These are phyloP conservation scores for Strigomonas galati DNA, from an alignment of 208 protist species.

Conservation along the genomic window DNA sequence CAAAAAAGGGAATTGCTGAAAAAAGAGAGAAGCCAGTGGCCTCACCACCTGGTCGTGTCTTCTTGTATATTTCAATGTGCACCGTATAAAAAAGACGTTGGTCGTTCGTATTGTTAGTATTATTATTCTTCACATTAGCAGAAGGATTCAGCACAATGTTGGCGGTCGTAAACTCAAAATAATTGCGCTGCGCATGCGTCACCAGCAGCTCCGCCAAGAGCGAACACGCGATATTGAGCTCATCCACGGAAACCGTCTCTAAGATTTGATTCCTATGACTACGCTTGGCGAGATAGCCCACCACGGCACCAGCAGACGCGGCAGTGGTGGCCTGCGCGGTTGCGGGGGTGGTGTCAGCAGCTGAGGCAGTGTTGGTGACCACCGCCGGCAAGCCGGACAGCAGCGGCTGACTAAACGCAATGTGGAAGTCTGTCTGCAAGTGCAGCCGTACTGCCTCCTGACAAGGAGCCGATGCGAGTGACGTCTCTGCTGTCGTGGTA, in stretches of 20 bases:
- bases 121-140: slow-evolving; percentile 49
- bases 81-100: slow-evolving; percentile 2
- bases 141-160: slow-evolving; percentile 35
- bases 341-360: not conserved
- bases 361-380: not conserved
- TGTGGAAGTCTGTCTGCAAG: not conserved
- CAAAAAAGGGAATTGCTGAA: not conserved
- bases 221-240: slow-evolving; percentile 77
- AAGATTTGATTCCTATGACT: not conserved
- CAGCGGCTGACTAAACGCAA: not conserved
- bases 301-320: slow-evolving; percentile 6
- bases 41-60: not conserved
- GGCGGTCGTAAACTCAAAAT: slow-evolving; percentile 28
- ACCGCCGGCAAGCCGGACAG: not conserved
- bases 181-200: slow-evolving; percentile 37
- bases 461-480: not conserved
- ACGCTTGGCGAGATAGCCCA: not conserved
- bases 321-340: not conserved
- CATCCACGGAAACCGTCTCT: slow-evolving; percentile 28
- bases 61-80: not conserved
- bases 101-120: slow-evolving; percentile 12
- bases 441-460: not conserved
- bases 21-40: not conserved
- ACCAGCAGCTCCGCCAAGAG: slow-evolving; percentile 49
- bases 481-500: too few species aligned